phyloP scores from a whole-genome alignment of 495 filamentous ascomycete species.

The Collariella sp. region DNA sequence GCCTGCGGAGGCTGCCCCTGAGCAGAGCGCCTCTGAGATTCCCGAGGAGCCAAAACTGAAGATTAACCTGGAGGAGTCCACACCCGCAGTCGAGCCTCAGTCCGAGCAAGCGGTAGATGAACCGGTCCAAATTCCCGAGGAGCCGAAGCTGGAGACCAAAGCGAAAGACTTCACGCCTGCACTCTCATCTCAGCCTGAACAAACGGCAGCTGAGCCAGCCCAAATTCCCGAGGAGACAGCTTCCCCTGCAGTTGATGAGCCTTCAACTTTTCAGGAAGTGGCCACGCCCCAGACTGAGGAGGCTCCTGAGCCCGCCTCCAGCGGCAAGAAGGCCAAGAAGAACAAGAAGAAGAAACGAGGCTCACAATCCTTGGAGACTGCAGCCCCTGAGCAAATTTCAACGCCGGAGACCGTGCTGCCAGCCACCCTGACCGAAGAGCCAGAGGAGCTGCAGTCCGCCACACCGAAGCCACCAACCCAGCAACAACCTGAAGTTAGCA shows the following conservation, averaged over 20 bases:
- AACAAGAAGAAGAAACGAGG: constrained; percentile 19
- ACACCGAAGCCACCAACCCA: background rate
- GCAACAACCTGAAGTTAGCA: background rate
- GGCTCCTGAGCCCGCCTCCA: background rate
- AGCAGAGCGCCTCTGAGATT: background rate
- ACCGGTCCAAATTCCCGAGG: background rate
- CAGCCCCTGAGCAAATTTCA: background rate
- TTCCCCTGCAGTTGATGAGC: background rate
- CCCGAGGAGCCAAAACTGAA: background rate
- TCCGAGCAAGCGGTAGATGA: background rate
- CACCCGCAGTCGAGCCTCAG: background rate
- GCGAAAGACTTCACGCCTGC: background rate
- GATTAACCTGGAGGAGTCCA: no score
- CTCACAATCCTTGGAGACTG: background rate
- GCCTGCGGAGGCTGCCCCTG: background rate
- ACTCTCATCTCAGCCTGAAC: background rate
- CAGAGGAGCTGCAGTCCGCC: background rate
- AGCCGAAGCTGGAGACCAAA: background rate
- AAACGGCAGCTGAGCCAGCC: background rate
- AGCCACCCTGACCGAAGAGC: background rate
- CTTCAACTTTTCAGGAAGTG: background rate
- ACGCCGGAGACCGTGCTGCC: background rate
- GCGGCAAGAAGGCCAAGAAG: constrained; percentile 22
- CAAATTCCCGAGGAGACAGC: background rate
- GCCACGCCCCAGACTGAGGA: background rate